Conservation (phyloP, 495 filamentous ascomycete genomes). For the Xylaria venustula region DNA sequence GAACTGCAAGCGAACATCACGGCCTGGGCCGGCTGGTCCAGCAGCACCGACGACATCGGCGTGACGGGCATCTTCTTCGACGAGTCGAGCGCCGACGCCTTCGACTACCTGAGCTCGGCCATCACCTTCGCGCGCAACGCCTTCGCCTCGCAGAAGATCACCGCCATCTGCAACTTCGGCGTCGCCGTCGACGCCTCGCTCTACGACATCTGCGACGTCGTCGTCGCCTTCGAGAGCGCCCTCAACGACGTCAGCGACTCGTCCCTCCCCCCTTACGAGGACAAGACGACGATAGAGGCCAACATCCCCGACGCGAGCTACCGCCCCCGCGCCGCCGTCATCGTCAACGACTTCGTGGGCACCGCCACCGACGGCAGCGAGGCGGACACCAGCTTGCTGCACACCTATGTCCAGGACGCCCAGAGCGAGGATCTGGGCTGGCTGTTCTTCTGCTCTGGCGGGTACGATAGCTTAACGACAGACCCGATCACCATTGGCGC, state of each 20-base stretch:
- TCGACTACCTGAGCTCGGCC: not conserved
- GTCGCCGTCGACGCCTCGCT: not conserved
- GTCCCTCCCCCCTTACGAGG: constrained; percentile 2
- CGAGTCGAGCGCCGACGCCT: constrained; percentile 10
- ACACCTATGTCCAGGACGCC: not conserved
- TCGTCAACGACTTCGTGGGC: constrained; percentile 9
- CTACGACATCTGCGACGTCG: constrained; percentile 10
- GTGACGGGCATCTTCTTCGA: constrained; percentile 32
- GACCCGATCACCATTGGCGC: constrained; percentile 2
- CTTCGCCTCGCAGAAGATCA: not conserved
- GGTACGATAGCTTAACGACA: constrained; percentile 12
- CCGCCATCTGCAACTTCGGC: constrained; percentile 12
- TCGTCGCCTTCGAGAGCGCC: constrained; percentile 5
- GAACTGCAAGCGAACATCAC: constrained; percentile 38
- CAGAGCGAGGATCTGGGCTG: constrained; percentile 6
- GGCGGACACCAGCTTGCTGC: constrained; percentile 1
- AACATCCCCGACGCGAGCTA: not conserved
- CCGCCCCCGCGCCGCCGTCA: not conserved
- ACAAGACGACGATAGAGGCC: constrained; percentile 1
- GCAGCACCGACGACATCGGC: constrained; percentile 12
- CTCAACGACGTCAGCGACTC: not conserved
- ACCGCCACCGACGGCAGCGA: not conserved
- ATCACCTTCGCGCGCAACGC: not conserved
- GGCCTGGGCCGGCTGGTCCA: constrained; percentile 42
- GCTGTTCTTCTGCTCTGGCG: constrained; percentile 14